A percentile compares a stretch with the other conserved stretches of the same genome.
These are phyloP conservation scores for Metrosideros polymorpha DNA, from an alignment of 441 rosid genomes.

Conservation along the genomic window DNA sequence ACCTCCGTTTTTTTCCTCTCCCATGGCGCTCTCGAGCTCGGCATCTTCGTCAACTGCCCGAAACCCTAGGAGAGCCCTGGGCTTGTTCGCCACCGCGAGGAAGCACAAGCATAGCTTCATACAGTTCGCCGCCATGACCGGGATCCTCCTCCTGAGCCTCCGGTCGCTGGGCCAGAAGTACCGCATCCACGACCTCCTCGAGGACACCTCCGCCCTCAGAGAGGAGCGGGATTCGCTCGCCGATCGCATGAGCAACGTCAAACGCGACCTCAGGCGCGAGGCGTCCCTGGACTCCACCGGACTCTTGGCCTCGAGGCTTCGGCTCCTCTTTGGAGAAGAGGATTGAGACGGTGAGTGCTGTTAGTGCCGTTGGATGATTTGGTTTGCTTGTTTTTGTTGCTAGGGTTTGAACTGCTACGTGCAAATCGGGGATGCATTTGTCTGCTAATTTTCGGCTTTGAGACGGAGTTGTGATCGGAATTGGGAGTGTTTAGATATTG, in stretches of 20 bases:
- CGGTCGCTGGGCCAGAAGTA: slow-evolving; percentile 83
- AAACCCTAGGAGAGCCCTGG: not conserved
- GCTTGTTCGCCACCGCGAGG: not conserved
- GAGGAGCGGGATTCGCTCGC: slow-evolving; percentile 42
- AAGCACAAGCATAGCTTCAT: slow-evolving; percentile 45
- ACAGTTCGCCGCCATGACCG: slow-evolving; percentile 64
- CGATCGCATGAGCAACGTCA: slow-evolving; percentile 46
- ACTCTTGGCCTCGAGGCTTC: slow-evolving; percentile 62
- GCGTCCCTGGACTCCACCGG: slow-evolving; percentile 78
- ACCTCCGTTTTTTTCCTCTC: not conserved
- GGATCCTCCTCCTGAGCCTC: slow-evolving; percentile 57
- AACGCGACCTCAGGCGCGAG: slow-evolving; percentile 47
- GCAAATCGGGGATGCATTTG: not conserved
- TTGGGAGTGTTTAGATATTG: not conserved
- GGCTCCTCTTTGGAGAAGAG: slow-evolving; percentile 46
- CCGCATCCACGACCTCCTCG: slow-evolving; percentile 52
- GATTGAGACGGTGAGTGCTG: slow-evolving; percentile 3
- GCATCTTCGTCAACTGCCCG: not conserved
- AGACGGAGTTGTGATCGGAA: not conserved
- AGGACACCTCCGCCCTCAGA: slow-evolving; percentile 49
- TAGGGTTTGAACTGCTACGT: not conserved
- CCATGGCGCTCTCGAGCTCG: not conserved
- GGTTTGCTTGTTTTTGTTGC: not conserved
- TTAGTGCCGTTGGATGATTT: not conserved
- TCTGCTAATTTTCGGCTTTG: not conserved